Base-by-base conservation (phyloP, 768 basidiomycete genomes). In the Rhizopogon sp. region DNA sequence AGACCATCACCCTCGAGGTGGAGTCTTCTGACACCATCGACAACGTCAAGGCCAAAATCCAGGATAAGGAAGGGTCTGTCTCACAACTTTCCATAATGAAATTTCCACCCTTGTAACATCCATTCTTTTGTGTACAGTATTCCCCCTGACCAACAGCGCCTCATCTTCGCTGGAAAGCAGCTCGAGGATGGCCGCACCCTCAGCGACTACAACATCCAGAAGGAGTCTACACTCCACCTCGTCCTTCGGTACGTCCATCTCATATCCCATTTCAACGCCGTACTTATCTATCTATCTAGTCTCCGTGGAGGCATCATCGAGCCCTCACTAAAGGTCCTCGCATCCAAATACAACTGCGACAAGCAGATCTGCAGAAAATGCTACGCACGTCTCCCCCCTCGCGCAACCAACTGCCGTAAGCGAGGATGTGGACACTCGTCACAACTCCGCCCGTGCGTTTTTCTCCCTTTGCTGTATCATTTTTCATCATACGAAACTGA, bases 351-450 rank as follows among this genome's bases (percentile, higher is more conserved):
- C 85, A 98, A 98, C 79, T 98, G 94, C 73, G 93, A 97, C 77
- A 96, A 96, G 82, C 92, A 95, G 72, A 98, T 98, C 67, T 98
- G 97, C 84, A 93, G 97, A 75, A 98, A 98, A 76, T 98, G 97
- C 80, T 98, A 98, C 74, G 97, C 97, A 43, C 96, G 97, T 65
- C 96, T 98, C 65, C 96, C 97, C 60, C 96, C 95, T 52, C 93
- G 97, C 72, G 97, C 97, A 39, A 98, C 95, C 79, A 98, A 99
- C 85, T 98, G 97, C 87, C 82, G 96, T 72, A 96, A 96, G 80
- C 83, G 93, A 62, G 81, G 84, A 56, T 96, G 94, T 68, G 93
- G 93, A 17, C 90, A 91, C 74, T 90, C 88, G 45, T 87, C 85
- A 58, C 91, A 92, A 66, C 90, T 95, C 77, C 87, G 91, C 72